These are phyloP conservation scores for Lotus japonicus DNA, from an alignment of 306 rosid species.

Conservation along the genomic window DNA sequence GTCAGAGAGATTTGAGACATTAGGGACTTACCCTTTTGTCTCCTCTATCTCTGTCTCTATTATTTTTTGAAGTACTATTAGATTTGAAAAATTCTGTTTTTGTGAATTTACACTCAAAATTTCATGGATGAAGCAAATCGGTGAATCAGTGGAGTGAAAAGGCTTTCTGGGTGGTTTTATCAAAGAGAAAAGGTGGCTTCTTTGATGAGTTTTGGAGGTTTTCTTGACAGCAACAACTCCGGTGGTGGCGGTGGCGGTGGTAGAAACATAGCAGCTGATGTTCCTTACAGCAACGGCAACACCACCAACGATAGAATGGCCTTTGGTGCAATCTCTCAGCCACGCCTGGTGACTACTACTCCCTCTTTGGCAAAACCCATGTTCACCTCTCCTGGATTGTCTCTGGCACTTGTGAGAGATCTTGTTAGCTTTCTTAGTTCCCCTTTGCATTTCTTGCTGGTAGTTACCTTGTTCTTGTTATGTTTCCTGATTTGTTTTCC, in stretches of 20 bases:
- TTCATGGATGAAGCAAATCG: background rate
- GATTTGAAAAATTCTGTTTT: too few relatives aligned
- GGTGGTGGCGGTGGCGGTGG: constrained; percentile 61
- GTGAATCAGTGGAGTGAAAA: background rate
- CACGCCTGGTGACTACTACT: constrained; percentile 49
- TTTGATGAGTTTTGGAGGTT: constrained; percentile 97
- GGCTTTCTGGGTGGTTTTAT: background rate
- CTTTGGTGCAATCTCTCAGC: constrained; percentile 60
- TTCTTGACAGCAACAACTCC: constrained; percentile 53
- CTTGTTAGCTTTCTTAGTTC: background rate
- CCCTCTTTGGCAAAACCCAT: constrained; percentile 81
- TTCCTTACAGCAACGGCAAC: constrained; percentile 30
- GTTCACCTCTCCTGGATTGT: constrained; percentile 89
- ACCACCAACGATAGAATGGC: constrained; percentile 44
- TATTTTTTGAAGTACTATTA: too few relatives aligned
- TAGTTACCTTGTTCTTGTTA: background rate
- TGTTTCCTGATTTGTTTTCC: background rate
- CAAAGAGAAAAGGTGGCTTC: constrained; percentile 14
- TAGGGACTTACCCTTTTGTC: constrained; percentile 47
- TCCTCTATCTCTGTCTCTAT: constrained; percentile 43
- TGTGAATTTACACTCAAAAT: too few relatives aligned
- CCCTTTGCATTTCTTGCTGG: background rate
- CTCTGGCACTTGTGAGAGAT: constrained; percentile 75
- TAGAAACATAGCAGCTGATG: constrained; percentile 59
- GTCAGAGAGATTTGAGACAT: constrained; percentile 56